Evolutionary conservation across 257 asterid species (phyloP), one percentile per base, ranked within the genome.

Genomic region (Haberlea rhodopensis): DNA sequence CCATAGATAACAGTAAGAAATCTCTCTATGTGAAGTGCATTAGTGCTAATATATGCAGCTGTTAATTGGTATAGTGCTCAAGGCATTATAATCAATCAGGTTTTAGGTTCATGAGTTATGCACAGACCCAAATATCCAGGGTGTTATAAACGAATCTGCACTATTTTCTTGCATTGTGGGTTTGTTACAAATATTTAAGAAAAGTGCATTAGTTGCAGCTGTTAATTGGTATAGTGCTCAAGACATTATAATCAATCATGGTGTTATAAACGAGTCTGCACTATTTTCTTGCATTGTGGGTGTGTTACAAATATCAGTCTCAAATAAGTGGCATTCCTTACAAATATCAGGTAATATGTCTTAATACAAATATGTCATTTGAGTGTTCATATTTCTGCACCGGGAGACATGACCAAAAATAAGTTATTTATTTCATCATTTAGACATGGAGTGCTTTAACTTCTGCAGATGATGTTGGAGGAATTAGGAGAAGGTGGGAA

Each of bases 401-500:
- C n/a, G n/a, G n/a, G n/a, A n/a, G n/a, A n/a, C n/a, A n/a, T n/a
- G n/a, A n/a, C n/a, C n/a, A n/a, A n/a, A n/a, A n/a, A n/a, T n/a
- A n/a, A n/a, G n/a, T n/a, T n/a, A 64, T 40, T 20, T 9, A 16
- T 57, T 19, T 57, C 19, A 57, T 70, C 27, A 56, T 26, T 52
- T 55, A 70, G 18, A 56, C 43, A 69, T n/a, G 0, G 15, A 60
- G 18, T 66, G 51, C 23, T 76, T 69, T 34, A 34, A 56, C 40
- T 57, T 23, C 68, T 63, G 78, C 88, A 91, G 96, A 92, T 92
- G 91, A 92, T 87, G 89, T 57, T 68, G 67, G 96, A 82, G 53
- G 97, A 92, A 68, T 77, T 92, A 61, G 80, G 54, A 66, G 78
- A 51, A 54, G 99, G 95, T 26, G 99, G 99, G 13, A 92, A 87